These are phyloP conservation scores for Zostera marina DNA, from an alignment of 116 monocot species.

Conservation along the genomic window DNA sequence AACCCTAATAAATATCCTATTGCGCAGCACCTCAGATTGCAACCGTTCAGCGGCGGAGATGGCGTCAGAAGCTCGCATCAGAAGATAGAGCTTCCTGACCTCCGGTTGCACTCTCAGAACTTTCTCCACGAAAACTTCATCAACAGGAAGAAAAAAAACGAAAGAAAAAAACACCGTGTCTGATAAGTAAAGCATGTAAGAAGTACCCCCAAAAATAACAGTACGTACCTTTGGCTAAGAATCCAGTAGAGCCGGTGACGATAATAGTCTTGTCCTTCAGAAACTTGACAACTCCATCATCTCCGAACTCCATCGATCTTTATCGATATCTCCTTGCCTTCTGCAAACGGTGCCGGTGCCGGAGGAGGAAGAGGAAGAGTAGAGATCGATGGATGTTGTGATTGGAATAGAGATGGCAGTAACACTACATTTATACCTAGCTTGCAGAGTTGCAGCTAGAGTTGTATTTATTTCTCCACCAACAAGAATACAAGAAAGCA, in stretches of 20 bases:
- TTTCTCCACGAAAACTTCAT: constrained; percentile 64
- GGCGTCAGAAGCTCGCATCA: constrained; percentile 30
- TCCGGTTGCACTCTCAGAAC: constrained; percentile 46
- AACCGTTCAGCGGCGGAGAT: constrained; percentile 27
- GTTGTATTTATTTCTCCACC: too few species aligned
- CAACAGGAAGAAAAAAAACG: not conserved
- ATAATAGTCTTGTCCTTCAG: constrained; percentile 42
- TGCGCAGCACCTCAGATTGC: constrained; percentile 30
- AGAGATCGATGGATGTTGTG: too few species aligned
- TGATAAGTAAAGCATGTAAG: too few species aligned
- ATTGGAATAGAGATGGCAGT: too few species aligned
- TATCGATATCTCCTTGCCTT: too few species aligned
- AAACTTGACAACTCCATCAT: constrained; percentile 15
- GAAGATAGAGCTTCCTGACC: constrained; percentile 46
- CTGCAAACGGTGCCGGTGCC: too few species aligned
- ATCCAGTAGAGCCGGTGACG: constrained; percentile 67
- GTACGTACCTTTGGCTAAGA: constrained; percentile 41
- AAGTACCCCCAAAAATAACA: too few species aligned
- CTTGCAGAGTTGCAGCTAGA: too few species aligned
- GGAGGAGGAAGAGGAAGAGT: too few species aligned
- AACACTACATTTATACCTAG: too few species aligned
- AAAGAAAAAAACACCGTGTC: not conserved
- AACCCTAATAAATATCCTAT: not conserved
- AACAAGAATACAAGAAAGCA: too few species aligned
- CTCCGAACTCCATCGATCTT: constrained; percentile 3